phyloP scores from a whole-genome alignment of 2,329 filamentous ascomycete genomes.

The Trichoderma endophyticum region DNA sequence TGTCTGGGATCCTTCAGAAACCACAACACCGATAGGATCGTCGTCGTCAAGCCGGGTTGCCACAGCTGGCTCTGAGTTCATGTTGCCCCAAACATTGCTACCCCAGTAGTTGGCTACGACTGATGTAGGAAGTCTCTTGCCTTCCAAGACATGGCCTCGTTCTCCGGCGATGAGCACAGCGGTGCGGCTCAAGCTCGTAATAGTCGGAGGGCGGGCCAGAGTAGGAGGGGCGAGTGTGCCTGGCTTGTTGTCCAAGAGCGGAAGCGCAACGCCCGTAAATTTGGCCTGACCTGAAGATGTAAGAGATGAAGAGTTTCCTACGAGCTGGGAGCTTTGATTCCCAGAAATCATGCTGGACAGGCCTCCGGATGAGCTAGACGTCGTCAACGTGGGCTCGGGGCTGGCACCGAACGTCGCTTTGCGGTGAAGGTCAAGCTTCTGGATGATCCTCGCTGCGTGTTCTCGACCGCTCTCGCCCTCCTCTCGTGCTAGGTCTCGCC shows the following conservation, averaged over 20 bases:
- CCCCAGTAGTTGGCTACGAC: constrained; percentile 95
- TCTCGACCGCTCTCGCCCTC: constrained; percentile 75
- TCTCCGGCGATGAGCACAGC: constrained; percentile 81
- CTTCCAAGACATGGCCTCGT: constrained; percentile 62
- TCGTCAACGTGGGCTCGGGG: constrained; percentile 37
- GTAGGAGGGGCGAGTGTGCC: constrained; percentile 78
- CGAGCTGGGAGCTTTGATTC: constrained; percentile 53
- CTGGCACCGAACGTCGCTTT: constrained; percentile 62
- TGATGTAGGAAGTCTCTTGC: constrained; percentile 74
- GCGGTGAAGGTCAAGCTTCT: constrained; percentile 85
- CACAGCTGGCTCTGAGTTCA: constrained; percentile 30
- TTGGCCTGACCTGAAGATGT: constrained; percentile 31
- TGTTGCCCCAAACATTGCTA: constrained; percentile 67
- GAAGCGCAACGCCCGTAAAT: constrained; percentile 30
- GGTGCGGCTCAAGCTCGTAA: constrained; percentile 81
- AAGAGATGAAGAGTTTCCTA: constrained; percentile 47
- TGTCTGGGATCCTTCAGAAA: constrained; percentile 32
- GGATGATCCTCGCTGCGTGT: constrained; percentile 84
- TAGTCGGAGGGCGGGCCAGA: constrained; percentile 75
- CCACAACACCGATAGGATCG: constrained; percentile 41
- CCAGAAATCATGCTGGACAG: constrained; percentile 84
- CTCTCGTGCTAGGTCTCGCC: constrained; percentile 50
- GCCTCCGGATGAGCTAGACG: constrained; percentile 51
- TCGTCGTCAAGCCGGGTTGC: constrained; percentile 36
- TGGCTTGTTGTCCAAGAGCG: constrained; percentile 44